phyloP scores from a whole-genome alignment of 2,329 filamentous ascomycete genomes.

The Verticillium longisporum region DNA sequence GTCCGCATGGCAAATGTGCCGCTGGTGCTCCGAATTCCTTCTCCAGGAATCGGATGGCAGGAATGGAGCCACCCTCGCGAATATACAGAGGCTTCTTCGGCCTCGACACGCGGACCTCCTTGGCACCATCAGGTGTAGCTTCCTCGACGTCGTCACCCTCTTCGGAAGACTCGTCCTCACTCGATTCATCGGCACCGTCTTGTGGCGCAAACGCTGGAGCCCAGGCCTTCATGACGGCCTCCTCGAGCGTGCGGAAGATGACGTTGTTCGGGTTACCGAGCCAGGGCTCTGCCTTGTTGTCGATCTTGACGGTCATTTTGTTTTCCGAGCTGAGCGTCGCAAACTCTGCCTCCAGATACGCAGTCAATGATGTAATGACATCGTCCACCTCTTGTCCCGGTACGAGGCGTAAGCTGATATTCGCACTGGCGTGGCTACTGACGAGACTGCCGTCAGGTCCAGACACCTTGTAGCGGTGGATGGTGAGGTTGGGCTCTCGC shows the following conservation, averaged over 20 bases:
- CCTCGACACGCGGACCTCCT: conserved; percentile 9
- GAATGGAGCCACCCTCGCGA: conserved; percentile 90
- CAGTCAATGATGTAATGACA: conserved; percentile 61
- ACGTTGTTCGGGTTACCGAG: conserved; percentile 85
- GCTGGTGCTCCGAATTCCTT: conserved; percentile 90
- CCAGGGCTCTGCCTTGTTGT: conserved; percentile 94
- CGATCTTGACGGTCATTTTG: conserved; percentile 71
- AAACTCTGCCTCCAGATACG: conserved; percentile 68
- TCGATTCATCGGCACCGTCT: conserved; percentile 12
- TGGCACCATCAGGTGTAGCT: too few relatives aligned
- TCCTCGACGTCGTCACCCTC: neutral
- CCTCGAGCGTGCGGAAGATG: conserved; percentile 83
- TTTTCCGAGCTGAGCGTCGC: conserved; percentile 72
- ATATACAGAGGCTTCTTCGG: conserved; percentile 77
- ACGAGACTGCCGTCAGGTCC: conserved; percentile 90
- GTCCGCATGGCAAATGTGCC: conserved; percentile 87
- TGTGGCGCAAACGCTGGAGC: conserved; percentile 40
- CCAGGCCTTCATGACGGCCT: conserved; percentile 82
- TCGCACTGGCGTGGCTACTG: conserved; percentile 79
- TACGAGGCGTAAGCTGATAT: conserved; percentile 84
- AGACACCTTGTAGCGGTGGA: conserved; percentile 88
- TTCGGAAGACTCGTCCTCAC: neutral
- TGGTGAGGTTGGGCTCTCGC: conserved; percentile 90
- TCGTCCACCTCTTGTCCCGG: conserved; percentile 82
- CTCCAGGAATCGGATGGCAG: conserved; percentile 87